Conservation (phyloP, 75 land plant species). For the Sequoia sempervirens region DNA sequence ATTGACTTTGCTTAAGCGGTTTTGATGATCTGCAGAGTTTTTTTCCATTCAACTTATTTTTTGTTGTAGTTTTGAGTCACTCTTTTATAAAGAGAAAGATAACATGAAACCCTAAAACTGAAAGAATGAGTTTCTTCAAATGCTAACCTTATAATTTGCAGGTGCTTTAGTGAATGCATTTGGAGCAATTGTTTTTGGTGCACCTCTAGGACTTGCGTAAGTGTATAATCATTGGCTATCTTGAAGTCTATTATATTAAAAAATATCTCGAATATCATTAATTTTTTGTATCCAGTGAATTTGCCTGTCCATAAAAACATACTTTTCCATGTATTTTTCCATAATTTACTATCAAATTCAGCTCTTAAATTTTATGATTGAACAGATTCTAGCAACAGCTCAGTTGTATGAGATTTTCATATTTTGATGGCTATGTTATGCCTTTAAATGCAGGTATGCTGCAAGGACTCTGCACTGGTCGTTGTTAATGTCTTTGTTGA, state of each 20-base stretch:
- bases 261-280: background rate
- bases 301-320: background rate
- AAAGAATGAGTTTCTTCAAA: background rate
- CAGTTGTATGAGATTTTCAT: background rate
- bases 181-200: constrained; percentile 55
- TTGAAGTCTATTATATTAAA: background rate
- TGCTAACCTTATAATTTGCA: constrained; percentile 13
- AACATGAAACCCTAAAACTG: background rate
- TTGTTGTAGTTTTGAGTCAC: background rate
- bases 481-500: constrained; percentile 53
- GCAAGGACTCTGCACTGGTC: constrained; percentile 52
- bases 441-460: constrained; percentile 32
- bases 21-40: background rate
- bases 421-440: background rate
- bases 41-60: background rate
- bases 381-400: background rate
- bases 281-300: background rate
- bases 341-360: background rate
- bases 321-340: background rate
- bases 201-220: constrained; percentile 52
- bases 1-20: background rate
- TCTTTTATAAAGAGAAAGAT: background rate
- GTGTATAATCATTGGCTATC: constrained; percentile 4
- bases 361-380: background rate
- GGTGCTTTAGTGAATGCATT: constrained; percentile 49